Conservation (phyloP, 2,329 filamentous ascomycete genomes). For the Rutstroemia sp. region DNA sequence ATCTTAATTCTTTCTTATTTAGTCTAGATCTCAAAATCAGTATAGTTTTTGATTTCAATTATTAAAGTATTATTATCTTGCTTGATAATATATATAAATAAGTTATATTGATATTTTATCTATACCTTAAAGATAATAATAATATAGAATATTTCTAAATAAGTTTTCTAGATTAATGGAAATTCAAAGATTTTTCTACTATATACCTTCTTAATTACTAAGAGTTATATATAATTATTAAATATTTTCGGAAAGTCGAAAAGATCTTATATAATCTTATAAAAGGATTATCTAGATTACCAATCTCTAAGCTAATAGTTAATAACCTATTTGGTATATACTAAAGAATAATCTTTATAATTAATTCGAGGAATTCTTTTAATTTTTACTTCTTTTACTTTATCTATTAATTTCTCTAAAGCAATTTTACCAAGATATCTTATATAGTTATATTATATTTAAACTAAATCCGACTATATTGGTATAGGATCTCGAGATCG, state of each 20-base stretch:
- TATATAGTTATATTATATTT: neutral
- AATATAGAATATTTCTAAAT: too few species aligned
- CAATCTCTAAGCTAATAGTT: neutral
- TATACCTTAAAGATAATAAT: too few species aligned
- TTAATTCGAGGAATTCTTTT: neutral
- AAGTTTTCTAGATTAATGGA: neutral
- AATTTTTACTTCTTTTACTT: neutral
- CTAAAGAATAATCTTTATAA: neutral
- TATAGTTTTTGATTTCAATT: neutral
- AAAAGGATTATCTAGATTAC: neutral
- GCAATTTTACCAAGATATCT: neutral
- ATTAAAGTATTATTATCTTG: neutral
- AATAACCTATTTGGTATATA: too few species aligned
- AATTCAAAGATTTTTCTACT: neutral
- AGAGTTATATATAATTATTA: neutral
- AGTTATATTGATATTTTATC: too few species aligned
- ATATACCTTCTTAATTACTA: neutral
- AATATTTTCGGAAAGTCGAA: neutral
- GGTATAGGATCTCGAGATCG: neutral
- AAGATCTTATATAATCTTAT: neutral
- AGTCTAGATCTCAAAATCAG: neutral
- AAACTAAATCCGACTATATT: neutral
- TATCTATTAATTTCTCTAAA: neutral
- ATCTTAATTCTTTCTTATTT: neutral
- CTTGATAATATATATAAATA: neutral